Conservation (phyloP, 106 monocot genomes). For the Platanthera zijinensis region DNA sequence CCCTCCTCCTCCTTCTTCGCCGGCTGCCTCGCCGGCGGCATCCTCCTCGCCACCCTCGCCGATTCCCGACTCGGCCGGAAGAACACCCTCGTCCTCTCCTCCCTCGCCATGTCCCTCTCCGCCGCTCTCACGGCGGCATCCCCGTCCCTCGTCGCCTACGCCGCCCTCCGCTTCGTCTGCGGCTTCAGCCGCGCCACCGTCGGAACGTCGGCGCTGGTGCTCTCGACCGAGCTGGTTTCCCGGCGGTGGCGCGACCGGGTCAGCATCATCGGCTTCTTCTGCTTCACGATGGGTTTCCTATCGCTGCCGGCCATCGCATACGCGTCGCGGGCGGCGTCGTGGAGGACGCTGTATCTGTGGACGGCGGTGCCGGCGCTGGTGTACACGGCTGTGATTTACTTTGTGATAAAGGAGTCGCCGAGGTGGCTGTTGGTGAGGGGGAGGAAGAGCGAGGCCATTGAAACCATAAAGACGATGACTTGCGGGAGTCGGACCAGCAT, state of each 20-base stretch:
- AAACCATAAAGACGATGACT: background rate
- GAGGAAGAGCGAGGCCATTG: background rate
- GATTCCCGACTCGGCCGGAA: constrained; percentile 64
- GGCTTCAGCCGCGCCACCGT: constrained; percentile 52
- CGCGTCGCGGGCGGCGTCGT: constrained; percentile 8
- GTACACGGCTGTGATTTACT: constrained; percentile 15
- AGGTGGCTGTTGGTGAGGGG: constrained; percentile 27
- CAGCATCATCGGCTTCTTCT: constrained; percentile 19
- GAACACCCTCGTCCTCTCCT: constrained; percentile 32
- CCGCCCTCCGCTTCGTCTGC: constrained; percentile 37
- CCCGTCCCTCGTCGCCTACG: constrained; percentile 38
- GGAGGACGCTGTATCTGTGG: constrained; percentile 26
- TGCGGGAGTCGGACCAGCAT: background rate
- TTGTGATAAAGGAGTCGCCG: constrained; percentile 17
- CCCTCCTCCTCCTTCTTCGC: constrained; percentile 48
- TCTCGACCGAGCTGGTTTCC: constrained; percentile 20
- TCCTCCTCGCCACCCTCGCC: constrained; percentile 52
- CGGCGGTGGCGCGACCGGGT: constrained; percentile 20
- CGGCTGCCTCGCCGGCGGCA: constrained; percentile 65
- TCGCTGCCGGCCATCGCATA: constrained; percentile 25
- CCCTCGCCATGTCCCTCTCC: constrained; percentile 40
- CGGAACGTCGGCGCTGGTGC: constrained; percentile 26
- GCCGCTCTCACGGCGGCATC: constrained; percentile 27
- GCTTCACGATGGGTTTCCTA: constrained; percentile 28
- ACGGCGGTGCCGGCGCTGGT: constrained; percentile 12